Percentiles rank a stretch among this genome's conserved stretches.
Evolutionary conservation across 2,329 filamentous ascomycete species (phyloP).

Genomic region (Fusarium odoratissimum): DNA sequence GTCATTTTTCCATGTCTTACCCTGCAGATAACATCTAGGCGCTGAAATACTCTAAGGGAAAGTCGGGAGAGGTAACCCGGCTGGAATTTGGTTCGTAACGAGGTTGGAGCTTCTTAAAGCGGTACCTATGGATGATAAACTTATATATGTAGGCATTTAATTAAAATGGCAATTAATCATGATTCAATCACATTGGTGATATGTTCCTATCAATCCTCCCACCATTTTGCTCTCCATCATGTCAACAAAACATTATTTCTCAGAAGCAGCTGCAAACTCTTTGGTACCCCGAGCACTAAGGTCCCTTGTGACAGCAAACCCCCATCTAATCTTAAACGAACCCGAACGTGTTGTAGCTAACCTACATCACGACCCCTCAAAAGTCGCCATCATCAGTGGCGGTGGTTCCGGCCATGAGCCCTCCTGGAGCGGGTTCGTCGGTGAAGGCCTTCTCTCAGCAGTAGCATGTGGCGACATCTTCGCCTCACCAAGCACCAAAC

Average conservation of each 20-base stretch:
- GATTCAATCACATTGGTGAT: too few species aligned
- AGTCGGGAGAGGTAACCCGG: background rate
- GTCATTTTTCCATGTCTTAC: background rate
- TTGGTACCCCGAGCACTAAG: background rate
- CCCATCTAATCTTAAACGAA: background rate
- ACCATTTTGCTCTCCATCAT: background rate
- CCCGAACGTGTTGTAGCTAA: background rate
- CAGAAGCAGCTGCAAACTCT: background rate
- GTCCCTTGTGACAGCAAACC: background rate
- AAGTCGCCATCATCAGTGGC: background rate
- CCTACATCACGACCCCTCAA: background rate
- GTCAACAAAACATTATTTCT: background rate
- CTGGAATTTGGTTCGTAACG: background rate
- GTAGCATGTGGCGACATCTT: background rate
- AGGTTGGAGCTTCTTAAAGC: rapidly evolving
- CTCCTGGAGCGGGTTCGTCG: rapidly evolving
- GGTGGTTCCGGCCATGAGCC: background rate
- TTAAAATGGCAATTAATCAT: too few species aligned
- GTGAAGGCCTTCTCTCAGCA: background rate
- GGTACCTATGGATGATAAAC: background rate
- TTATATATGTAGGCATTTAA: background rate
- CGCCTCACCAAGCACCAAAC: background rate
- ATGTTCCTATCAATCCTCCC: too few species aligned
- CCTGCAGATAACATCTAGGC: background rate
- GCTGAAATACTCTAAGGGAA: background rate